Evolutionary conservation across 2,329 filamentous ascomycete species (phyloP).

Genomic region (Ceratocystis papillata): DNA sequence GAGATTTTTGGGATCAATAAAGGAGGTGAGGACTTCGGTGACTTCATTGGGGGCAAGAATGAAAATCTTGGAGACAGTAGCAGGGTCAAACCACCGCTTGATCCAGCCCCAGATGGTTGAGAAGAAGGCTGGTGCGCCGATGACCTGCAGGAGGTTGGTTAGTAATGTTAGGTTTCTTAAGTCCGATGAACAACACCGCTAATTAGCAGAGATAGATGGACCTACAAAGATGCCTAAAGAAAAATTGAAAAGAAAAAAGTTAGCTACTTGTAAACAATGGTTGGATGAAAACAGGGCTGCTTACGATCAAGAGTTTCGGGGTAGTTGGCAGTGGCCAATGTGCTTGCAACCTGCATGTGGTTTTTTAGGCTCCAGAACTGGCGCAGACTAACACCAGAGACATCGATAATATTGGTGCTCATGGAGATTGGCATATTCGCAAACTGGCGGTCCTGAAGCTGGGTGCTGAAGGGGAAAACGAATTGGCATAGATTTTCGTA

Average conservation of each 20-base stretch:
- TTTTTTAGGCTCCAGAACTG: conserved; percentile 92
- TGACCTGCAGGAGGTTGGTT: conserved; percentile 44
- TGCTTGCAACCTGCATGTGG: conserved; percentile 88
- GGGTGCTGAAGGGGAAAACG: conserved; percentile 71
- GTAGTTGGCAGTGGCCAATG: conserved; percentile 84
- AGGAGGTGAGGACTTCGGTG: conserved; percentile 62
- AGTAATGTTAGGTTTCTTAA: conserved; percentile 12
- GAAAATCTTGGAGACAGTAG: conserved; percentile 92
- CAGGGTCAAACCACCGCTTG: conserved; percentile 90
- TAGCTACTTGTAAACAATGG: conserved; percentile 5
- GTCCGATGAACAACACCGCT: background rate
- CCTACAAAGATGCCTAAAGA: conserved; percentile 24
- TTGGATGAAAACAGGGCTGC: conserved; percentile 35
- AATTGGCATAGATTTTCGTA: conserved; percentile 91
- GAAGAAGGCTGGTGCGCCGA: conserved; percentile 84
- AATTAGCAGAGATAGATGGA: background rate
- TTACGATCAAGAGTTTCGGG: conserved; percentile 84
- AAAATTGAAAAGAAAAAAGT: background rate
- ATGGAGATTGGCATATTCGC: conserved; percentile 79
- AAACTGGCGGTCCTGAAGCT: conserved; percentile 59
- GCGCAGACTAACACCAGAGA: conserved; percentile 74
- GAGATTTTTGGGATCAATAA: conserved; percentile 73
- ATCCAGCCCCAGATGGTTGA: conserved; percentile 90
- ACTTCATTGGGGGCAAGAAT: conserved; percentile 68
- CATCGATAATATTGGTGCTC: conserved; percentile 91